These are phyloP conservation scores for Sclerospora graminicola DNA, from an alignment of 352 stramenopile species.

Conservation along the genomic window DNA sequence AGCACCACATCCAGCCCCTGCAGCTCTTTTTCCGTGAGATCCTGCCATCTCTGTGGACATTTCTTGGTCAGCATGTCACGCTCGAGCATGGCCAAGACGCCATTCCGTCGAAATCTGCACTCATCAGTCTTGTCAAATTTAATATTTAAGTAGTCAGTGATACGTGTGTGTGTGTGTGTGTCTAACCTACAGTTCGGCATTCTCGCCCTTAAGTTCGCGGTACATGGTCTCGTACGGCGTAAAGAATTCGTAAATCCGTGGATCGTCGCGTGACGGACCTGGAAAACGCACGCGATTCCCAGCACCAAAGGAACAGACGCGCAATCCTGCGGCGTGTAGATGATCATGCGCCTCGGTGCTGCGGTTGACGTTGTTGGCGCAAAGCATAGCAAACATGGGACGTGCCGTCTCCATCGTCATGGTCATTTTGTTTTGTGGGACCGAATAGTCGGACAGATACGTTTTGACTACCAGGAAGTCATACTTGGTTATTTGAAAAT, in stretches of 20 bases:
- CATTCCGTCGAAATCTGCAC: slow-evolving; percentile 66
- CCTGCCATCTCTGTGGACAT: slow-evolving; percentile 79
- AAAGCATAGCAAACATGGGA: slow-evolving; percentile 75
- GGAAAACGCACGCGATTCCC: slow-evolving; percentile 84
- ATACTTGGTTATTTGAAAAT: no score
- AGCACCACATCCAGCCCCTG: slow-evolving; percentile 74
- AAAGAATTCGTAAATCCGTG: slow-evolving; percentile 82
- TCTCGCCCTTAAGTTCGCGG: slow-evolving; percentile 68
- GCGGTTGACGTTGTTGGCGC: slow-evolving; percentile 87
- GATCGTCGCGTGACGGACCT: slow-evolving; percentile 56
- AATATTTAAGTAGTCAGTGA: no score
- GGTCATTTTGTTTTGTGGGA: no score
- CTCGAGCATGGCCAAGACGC: slow-evolving; percentile 81
- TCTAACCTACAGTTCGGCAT: slow-evolving; percentile 45
- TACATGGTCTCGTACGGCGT: slow-evolving; percentile 85
- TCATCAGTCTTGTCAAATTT: not conserved
- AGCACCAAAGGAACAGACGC: slow-evolving; percentile 77
- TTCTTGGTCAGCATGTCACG: slow-evolving; percentile 82
- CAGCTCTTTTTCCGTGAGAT: slow-evolving; percentile 61
- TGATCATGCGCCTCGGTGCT: slow-evolving; percentile 85
- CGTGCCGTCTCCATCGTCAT: no score
- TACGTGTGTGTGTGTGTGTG: no score
- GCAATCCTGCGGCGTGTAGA: slow-evolving; percentile 59
- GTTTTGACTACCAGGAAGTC: no score
- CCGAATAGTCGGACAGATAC: no score